Evolutionary conservation across 2,329 filamentous ascomycete genomes (phyloP), one percentile per base, ranked within the genome.

Genomic region (Trichoderma sp.): DNA sequence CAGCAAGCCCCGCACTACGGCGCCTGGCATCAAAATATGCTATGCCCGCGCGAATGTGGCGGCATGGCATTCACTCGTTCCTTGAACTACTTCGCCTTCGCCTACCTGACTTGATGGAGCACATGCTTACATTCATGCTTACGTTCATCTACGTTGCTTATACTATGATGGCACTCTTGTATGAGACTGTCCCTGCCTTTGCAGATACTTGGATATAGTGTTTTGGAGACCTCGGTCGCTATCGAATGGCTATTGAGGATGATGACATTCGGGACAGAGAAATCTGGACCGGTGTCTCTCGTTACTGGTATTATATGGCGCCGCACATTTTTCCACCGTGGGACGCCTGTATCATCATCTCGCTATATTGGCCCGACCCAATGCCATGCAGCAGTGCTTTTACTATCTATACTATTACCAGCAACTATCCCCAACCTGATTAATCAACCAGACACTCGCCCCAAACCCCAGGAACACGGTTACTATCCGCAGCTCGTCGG

Each of bases 41-140:
- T 0, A 98, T 98, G 94, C 95, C 95, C 0, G 94, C 94, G 0
- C 87, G 95, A 0, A 97, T 98, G 94, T 98, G 96, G 96, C 89
- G 94, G 0, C 93, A 97, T 79, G 95, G 94, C 0, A 98, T 98
- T 6, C 94, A 97, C 81, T 92, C 91, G 0, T 96, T 96, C 75
- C 86, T 97, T 0, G 94, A 97, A 77, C 82, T 97, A 0, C 83
- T 97, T 0, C 87, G 94, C 0, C 91, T 94, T 78, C 89, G 92
- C 2, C 85, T 98, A 0, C 95, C 95, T 0, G 88, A 88, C 0
- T 95, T 93, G 1, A 84, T 95, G 2, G 95, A 98, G 64, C 93
- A 97, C 74, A 98, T 98, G 95, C 85, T 98, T 0, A 91, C 92
- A 0, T 98, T 97, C 74, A 98, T 98, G 95, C 85, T 98, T 0